These are phyloP conservation scores for Fusarium nodosum DNA, from an alignment of 2,329 filamentous ascomycete genomes.

Conservation along the genomic window DNA sequence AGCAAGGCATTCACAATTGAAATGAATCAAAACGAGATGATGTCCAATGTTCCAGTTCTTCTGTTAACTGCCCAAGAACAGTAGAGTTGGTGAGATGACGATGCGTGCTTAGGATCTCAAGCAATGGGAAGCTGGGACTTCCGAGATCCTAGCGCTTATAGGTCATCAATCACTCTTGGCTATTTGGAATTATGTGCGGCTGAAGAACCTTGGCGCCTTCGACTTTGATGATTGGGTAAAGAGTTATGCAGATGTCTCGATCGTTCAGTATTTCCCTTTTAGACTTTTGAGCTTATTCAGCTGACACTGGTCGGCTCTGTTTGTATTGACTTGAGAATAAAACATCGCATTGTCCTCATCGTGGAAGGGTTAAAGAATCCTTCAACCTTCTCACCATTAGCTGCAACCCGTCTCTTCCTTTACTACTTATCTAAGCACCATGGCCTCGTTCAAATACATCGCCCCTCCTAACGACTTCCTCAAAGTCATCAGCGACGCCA, in stretches of 20 bases:
- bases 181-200: not conserved
- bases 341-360: not conserved
- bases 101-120: not conserved
- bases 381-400: not conserved
- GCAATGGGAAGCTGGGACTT: not conserved
- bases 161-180: not conserved
- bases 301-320: not conserved
- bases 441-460: slow-evolving; percentile 28
- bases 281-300: slow-evolving; percentile 1
- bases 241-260: not conserved
- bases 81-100: not conserved
- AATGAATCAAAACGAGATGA: not conserved
- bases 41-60: not conserved
- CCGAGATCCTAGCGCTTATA: not conserved
- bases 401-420: too few species aligned
- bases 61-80: too few species aligned
- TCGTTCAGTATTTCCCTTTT: not conserved
- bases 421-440: not conserved
- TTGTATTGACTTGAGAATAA: not conserved
- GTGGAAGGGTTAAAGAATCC: not conserved
- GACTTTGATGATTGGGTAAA: not conserved
- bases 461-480: slow-evolving; percentile 13
- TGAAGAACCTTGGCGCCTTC: not conserved
- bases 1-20: too few species aligned
- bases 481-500: slow-evolving; percentile 13